Conservation (phyloP, 306 rosid species). For the Bauhinia variegata region DNA sequence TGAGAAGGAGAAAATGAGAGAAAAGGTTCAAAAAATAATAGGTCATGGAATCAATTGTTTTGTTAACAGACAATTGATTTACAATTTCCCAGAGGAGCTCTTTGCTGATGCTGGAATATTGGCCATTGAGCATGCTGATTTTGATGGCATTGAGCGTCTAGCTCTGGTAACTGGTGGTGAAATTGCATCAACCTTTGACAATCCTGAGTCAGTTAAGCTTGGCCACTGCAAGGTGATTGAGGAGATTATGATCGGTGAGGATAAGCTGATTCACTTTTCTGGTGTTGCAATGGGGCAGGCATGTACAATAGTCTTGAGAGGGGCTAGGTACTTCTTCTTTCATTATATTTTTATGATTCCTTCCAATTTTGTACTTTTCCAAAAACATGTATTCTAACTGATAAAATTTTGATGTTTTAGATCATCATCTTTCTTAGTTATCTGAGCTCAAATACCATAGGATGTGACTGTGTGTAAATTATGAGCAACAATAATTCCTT, state of each 20-base stretch:
- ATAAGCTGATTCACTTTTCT: constrained; percentile 90
- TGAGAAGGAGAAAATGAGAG: constrained; percentile 94
- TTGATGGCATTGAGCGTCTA: constrained; percentile 92
- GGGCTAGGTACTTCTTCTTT: constrained; percentile 69
- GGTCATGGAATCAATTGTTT: constrained; percentile 92
- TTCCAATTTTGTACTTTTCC: constrained; percentile 4
- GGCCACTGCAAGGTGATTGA: constrained; percentile 89
- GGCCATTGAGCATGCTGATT: constrained; percentile 99
- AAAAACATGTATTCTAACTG: constrained; percentile 6
- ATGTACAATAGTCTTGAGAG: constrained; percentile 87
- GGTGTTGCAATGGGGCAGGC: constrained; percentile 98
- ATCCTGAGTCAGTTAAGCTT: constrained; percentile 93
- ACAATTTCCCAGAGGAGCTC: constrained; percentile 97
- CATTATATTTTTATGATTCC: constrained; percentile 21
- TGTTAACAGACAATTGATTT: constrained; percentile 90
- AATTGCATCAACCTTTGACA: constrained; percentile 95
- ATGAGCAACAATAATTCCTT: background rate
- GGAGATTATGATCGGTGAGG: constrained; percentile 97
- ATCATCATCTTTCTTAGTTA: background rate
- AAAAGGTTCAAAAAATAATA: constrained; percentile 91
- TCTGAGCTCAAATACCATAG: background rate
- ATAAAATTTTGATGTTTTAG: background rate
- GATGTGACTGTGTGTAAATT: constrained; percentile 8
- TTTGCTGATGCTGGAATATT: constrained; percentile 96
- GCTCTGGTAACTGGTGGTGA: constrained; percentile 95